A percentile compares a stretch with the other conserved stretches of the same genome.
Evolutionary conservation across 345 rosid genomes (phyloP).

Genomic region (Turritis glabra): DNA sequence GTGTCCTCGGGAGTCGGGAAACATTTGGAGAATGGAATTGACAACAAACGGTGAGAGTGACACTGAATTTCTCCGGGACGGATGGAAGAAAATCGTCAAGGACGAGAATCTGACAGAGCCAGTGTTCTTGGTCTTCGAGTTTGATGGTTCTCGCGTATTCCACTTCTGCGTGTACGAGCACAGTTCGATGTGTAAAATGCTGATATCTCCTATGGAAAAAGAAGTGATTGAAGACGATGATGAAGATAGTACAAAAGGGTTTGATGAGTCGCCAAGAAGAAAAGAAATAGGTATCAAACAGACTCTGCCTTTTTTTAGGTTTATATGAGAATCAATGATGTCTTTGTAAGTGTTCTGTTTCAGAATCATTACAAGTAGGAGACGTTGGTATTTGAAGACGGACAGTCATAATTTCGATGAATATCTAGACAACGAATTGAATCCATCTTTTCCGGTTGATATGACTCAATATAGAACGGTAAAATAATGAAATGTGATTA

Average conservation of each 20-base stretch:
- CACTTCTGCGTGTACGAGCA: neutral
- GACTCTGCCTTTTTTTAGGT: neutral
- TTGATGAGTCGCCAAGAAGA: neutral
- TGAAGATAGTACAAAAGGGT: neutral
- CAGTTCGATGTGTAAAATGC: neutral
- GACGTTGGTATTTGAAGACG: neutral
- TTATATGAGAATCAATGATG: neutral
- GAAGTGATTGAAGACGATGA: neutral
- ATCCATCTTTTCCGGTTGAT: neutral
- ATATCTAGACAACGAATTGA: neutral
- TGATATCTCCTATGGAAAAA: neutral
- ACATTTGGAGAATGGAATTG: slow-evolving; percentile 12
- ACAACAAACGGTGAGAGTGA: neutral
- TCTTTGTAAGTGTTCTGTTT: neutral
- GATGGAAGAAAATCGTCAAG: slow-evolving; percentile 6
- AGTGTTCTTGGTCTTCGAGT: neutral
- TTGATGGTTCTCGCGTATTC: neutral
- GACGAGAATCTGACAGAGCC: slow-evolving; percentile 1
- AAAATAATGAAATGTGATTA: neutral
- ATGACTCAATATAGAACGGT: neutral
- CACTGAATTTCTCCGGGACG: neutral
- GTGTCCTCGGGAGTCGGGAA: neutral
- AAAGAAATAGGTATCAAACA: neutral
- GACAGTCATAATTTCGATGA: neutral
- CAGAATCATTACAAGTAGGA: neutral